Base-by-base conservation (phyloP, 495 filamentous ascomycete species). In the Trichoderma erinaceum region DNA sequence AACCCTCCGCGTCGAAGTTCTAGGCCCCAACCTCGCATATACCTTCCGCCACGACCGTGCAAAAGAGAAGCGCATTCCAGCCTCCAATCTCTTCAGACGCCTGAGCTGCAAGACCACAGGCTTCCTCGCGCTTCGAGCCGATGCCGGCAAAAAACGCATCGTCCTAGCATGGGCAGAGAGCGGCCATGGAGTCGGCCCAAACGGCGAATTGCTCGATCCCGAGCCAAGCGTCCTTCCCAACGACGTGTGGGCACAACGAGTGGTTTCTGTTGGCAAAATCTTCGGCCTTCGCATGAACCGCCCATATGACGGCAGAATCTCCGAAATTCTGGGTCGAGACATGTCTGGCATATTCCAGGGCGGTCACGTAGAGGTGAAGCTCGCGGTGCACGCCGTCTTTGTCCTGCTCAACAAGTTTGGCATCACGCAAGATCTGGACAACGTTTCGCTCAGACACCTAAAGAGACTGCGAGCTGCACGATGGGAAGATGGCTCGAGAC, bases 401-500 rank as follows among this genome's bases (percentile, higher is more conserved):
- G 18, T 32, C 43, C n/a, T 66, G n/a, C 21, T 66, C 15, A 32
- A 3, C n/a, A 32, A 25, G 3, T 66, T 66, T 32, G 44, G 44
- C 21, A 46, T 66, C 65, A n/a, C 65, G 23, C 27, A 44, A n/a
- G 65, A 66, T 27, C 35, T 66, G 10, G 65, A 66, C 11, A 50
- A 66, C 35, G 27, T 66, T 41, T 25, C 41, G 25, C 41, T 32
- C 15, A n/a, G 12, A 3, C 21, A 66, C 10, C 65, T 66, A 3
- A 32, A 29, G 6, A 23, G 8, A 41, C 43, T 66, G 15, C 65
- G 44, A 1, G 6, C 32, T 21, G 65, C 44, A 23, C 1, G 13
- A 1, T 66, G 41, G 41, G 27, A 23, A 2, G 44, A 66, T 16
- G 65, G 65, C 41, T 32, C 41, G 10, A 44, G 29, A 23, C 65